phyloP scores from a whole-genome alignment of 1,284 basidiomycete genomes.

The Heterobasidion irregulare region DNA sequence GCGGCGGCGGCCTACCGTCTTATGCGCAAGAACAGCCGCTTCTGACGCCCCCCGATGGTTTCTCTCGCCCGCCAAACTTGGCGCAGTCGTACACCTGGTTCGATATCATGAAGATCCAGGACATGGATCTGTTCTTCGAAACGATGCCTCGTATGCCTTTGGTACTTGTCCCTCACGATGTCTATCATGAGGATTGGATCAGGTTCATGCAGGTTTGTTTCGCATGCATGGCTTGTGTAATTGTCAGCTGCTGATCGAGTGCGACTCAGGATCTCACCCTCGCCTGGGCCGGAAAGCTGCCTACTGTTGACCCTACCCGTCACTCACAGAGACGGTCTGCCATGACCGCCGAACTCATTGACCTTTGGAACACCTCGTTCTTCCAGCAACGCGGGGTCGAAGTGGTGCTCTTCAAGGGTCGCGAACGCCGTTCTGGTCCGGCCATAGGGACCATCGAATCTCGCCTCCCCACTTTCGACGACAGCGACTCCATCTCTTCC shows the following conservation, averaged over 20 bases:
- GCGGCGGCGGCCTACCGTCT: constrained; percentile 9
- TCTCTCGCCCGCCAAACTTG: constrained; percentile 59
- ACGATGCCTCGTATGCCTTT: constrained; percentile 61
- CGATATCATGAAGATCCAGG: constrained; percentile 57
- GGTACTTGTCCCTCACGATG: constrained; percentile 68
- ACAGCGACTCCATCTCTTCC: constrained; percentile 32
- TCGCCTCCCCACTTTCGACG: constrained; percentile 39
- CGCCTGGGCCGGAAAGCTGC: constrained; percentile 66
- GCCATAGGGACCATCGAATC: constrained; percentile 44
- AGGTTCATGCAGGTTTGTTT: constrained; percentile 58
- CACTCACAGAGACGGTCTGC: constrained; percentile 38
- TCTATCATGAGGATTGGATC: constrained; percentile 69
- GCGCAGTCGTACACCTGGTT: constrained; percentile 63
- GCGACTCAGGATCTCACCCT: constrained; percentile 52
- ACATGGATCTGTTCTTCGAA: constrained; percentile 65
- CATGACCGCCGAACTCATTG: constrained; percentile 59
- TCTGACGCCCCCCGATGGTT: constrained; percentile 58
- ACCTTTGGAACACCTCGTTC: constrained; percentile 71
- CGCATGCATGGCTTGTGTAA: neutral
- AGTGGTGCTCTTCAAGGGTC: constrained; percentile 66
- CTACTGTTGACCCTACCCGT: constrained; percentile 44
- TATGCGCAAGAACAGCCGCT: constrained; percentile 20
- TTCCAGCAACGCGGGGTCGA: constrained; percentile 66
- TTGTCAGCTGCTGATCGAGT: neutral
- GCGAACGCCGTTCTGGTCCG: constrained; percentile 61